Evolutionary conservation across 2,329 filamentous ascomycete genomes (phyloP), one percentile per base, ranked within the genome.

Genomic region (Onygenales sp.): DNA sequence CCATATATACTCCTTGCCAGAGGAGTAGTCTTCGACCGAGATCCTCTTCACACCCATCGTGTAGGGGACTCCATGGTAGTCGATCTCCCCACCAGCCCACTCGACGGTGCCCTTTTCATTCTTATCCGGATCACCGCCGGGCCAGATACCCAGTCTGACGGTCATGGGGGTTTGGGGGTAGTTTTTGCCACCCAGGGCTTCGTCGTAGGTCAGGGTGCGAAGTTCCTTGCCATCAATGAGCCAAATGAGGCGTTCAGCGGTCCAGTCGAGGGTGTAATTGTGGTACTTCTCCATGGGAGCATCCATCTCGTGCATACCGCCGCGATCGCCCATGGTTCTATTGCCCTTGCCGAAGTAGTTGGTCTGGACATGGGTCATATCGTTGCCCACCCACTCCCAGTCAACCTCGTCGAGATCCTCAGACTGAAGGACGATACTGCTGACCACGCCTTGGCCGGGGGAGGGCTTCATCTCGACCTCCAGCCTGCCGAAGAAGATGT

Each of bases 341-440:
- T 88, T 80, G 52, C 92, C 93, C 73, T 97, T 96, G 69, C 91
- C 89, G 63, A 97, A 98, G 75, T 95, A 98, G 73, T 98, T 97
- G 63, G 86, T 88, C 72, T 97, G 90, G 36, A 73, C 66, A 49
- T 64, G 57, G 40, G 58, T 63, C 17, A 59, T 64, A 49, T 68
- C 62, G 31, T 66, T 62, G 46, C 71, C 71, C 45, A 72, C 56
- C 53, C 58, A 59, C 49, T 59, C 93, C 76, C 93, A 87, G 70
- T 98, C 93, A 65, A 98, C 92, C 75, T 98, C 93, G 71, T 98
- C 93, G 39, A 95, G 81, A 64, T 82, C 82, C 69, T 97, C 91
- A n/a, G 91, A 96, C 72, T 95, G 84, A 57, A 98, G 76, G 11
- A 98, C 90, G 37, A 94, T 78, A 34, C 88, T 92, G 70, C 88